Evolutionary conservation across 768 basidiomycete genomes (phyloP), one percentile per base, ranked within the genome.

Genomic region (Panaeolus cyanescens): DNA sequence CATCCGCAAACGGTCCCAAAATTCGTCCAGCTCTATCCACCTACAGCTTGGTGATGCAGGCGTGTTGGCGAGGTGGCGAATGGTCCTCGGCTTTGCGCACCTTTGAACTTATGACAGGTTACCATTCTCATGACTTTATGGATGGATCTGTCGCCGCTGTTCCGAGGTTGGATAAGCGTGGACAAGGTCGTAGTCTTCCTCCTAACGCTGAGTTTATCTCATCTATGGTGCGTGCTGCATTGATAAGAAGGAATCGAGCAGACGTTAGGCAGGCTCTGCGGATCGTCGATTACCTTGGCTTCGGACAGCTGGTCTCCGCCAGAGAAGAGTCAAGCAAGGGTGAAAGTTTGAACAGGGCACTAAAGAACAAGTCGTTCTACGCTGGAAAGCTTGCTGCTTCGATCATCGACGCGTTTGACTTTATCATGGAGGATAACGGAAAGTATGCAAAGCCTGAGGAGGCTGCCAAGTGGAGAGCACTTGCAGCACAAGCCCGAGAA

Each of bases 31-130:
- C 75, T n/a, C 59, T 78, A 28, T 71, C 76, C 20, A 85, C 88
- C 8, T 92, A 83, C 72, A 83, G 84, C 63, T 78, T 89, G 28
- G 87, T 86, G 56, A 78, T 92, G 67, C 72, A 78, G 62, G 81
- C 83, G 2, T 93, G 91, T 71, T 84, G 86, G 83, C 81, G 83
- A 59, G 77, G 79, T 33, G 77, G 70, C 13, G 88, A 92, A 72
- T 93, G 89, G 90, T 75, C 69, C 25, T 78, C 78, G 19, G 84
- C 88, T 1, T 69, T 77, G 54, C 79, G 81, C 54, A 74, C 83
- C 17, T 89, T 92, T 70, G 85, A 90, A 62, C 75, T 91, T 64
- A 89, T 93, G 86, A 89, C 89, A 3, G 91, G 91, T 5, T 85
- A 83, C 65, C 82, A 80, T 61, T 66, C 72, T 1, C 79, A 82